Conservation (phyloP, 805 yeast genomes). For the Cyberlindnera galapagoensis region DNA sequence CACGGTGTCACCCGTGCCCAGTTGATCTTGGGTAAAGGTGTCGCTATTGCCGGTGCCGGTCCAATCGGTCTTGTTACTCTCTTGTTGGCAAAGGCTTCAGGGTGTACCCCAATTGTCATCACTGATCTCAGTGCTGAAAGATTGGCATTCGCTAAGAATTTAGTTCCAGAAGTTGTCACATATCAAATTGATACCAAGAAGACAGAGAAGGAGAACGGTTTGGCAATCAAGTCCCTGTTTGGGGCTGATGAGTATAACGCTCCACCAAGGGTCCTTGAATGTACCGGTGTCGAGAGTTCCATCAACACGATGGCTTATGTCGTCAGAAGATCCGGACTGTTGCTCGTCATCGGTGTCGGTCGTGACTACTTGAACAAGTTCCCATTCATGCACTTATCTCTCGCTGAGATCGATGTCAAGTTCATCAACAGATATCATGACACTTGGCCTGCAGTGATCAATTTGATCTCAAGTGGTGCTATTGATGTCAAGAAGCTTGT, state of each 20-base stretch:
- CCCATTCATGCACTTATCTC: constrained; percentile 50
- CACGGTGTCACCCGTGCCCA: constrained; percentile 46
- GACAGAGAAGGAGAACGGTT: constrained; percentile 32
- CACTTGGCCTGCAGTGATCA: constrained; percentile 52
- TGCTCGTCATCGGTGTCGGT: constrained; percentile 49
- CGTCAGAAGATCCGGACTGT: constrained; percentile 39
- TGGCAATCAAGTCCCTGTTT: constrained; percentile 28
- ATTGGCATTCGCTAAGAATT: constrained; percentile 37
- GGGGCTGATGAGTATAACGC: constrained; percentile 30
- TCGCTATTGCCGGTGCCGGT: constrained; percentile 48
- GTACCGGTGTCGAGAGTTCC: constrained; percentile 47
- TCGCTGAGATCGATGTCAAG: constrained; percentile 45
- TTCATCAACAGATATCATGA: constrained; percentile 49
- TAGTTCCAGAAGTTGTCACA: constrained; percentile 41
- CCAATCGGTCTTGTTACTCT: constrained; percentile 51
- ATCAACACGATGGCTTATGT: constrained; percentile 41
- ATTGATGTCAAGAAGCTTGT: constrained; percentile 40
- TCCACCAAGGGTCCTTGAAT: constrained; percentile 43
- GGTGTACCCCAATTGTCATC: constrained; percentile 46
- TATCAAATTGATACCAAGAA: constrained; percentile 32
- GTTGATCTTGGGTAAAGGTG: constrained; percentile 42
- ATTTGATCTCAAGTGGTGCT: constrained; percentile 37
- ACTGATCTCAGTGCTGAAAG: constrained; percentile 41
- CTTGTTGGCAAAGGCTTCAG: constrained; percentile 42
- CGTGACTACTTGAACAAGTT: constrained; percentile 36